Conservation (phyloP, 805 yeast species). For the Sugiyamaella floridensis region DNA sequence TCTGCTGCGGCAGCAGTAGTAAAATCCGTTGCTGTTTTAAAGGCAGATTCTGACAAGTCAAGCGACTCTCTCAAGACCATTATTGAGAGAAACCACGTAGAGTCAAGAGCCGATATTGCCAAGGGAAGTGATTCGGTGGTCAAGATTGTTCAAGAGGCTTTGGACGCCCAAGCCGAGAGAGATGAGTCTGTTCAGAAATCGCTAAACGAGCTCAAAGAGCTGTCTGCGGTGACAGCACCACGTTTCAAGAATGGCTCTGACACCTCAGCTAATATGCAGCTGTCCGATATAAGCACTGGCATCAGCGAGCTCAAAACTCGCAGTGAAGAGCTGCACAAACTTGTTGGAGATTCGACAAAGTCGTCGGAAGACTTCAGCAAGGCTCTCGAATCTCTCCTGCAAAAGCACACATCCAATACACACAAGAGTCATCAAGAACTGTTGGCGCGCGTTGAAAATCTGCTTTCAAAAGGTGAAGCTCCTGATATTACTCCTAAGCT, state of each 20-base stretch:
- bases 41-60: too few species aligned
- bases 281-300: not conserved
- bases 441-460: not conserved
- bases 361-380: not conserved
- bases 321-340: not conserved
- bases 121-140: too few species aligned
- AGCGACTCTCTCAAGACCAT: too few species aligned
- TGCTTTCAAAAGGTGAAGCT: not conserved
- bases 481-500: not conserved
- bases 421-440: not conserved
- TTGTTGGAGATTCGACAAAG: not conserved
- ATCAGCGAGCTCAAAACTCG: not conserved
- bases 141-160: too few species aligned
- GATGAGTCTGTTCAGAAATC: not conserved
- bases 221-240: too few species aligned
- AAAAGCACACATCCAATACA: not conserved
- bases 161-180: not conserved
- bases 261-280: not conserved
- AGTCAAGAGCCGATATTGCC: too few species aligned
- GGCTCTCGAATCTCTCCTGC: not conserved
- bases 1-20: too few species aligned
- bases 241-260: not conserved
- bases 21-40: too few species aligned
- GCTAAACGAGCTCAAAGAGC: not conserved
- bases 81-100: too few species aligned